phyloP scores from a whole-genome alignment of 345 rosid species.

The Boechera retrofracta region DNA sequence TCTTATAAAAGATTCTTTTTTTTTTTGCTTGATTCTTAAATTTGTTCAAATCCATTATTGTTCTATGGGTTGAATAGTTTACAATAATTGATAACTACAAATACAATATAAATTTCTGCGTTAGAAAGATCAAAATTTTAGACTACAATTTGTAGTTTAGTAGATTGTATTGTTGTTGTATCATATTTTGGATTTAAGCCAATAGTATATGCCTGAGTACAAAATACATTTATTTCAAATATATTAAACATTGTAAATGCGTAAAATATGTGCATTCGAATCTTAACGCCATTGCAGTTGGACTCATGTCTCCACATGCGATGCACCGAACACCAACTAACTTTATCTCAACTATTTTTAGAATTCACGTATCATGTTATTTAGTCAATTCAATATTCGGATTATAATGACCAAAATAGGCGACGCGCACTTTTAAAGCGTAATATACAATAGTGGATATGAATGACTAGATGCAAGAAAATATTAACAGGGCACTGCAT shows the following conservation, averaged over 20 bases:
- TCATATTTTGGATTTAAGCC: background rate
- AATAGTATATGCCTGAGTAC: background rate
- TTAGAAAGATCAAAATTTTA: background rate
- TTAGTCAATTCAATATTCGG: background rate
- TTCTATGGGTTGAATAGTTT: background rate
- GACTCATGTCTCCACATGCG: slow-evolving; percentile 46
- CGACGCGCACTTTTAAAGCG: slow-evolving; percentile 25
- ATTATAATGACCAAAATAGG: background rate
- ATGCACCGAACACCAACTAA: slow-evolving; percentile 41
- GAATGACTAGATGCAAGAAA: slow-evolving; percentile 22
- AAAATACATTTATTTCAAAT: background rate
- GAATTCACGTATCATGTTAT: slow-evolving; percentile 27
- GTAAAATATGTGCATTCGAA: slow-evolving; percentile 23
- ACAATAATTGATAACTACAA: too few relatives aligned
- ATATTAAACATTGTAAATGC: slow-evolving; percentile 7
- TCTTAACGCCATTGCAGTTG: slow-evolving; percentile 46
- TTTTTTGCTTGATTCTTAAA: too few relatives aligned
- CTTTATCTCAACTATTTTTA: slow-evolving; percentile 40
- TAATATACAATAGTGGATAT: background rate
- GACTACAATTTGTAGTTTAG: background rate
- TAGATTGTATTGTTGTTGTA: background rate
- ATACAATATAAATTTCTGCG: background rate
- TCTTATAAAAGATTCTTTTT: too few relatives aligned
- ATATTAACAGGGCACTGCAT: slow-evolving; percentile 2
- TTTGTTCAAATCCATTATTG: background rate